Evolutionary conservation across 192 early-diverging fungal genomes (phyloP).

Genomic region (Coemansia sp.): DNA sequence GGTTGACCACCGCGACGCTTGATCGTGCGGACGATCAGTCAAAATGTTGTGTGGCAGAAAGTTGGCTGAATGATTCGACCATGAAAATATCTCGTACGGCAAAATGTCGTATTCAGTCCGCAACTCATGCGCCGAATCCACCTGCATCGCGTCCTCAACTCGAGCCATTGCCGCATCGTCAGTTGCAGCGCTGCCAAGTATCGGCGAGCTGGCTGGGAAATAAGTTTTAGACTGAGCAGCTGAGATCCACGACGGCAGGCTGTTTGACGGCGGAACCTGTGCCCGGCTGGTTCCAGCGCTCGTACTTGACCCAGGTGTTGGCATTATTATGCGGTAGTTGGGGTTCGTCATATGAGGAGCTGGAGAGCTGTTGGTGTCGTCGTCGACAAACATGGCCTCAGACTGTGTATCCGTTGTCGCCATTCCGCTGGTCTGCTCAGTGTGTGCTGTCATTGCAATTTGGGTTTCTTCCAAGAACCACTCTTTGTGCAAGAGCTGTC

Average conservation of each 20-base stretch:
- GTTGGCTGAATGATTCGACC: conserved; percentile 79
- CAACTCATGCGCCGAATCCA: conserved; percentile 23
- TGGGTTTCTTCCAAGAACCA: neutral
- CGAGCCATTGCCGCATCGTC: neutral
- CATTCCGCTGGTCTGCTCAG: neutral
- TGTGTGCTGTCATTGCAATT: neutral
- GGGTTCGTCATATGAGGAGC: conserved; percentile 49
- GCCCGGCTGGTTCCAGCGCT: neutral
- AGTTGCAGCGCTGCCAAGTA: conserved; percentile 13
- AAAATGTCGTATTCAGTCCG: conserved; percentile 50
- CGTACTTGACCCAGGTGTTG: conserved; percentile 4
- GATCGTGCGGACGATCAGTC: conserved; percentile 81
- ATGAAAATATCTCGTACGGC: conserved; percentile 68
- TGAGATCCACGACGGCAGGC: conserved; percentile 31
- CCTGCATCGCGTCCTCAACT: conserved; percentile 2
- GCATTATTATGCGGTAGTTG: conserved; percentile 48
- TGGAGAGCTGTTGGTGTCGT: conserved; percentile 6
- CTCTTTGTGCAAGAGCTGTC: neutral
- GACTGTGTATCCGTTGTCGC: neutral
- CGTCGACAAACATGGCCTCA: neutral
- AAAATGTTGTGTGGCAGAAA: conserved; percentile 86
- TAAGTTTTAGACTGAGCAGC: conserved; percentile 30
- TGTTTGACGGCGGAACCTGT: neutral
- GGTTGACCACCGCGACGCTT: conserved; percentile 88
- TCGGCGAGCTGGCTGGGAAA: conserved; percentile 28